Evolutionary conservation across 2,329 filamentous ascomycete genomes (phyloP).

Genomic region (Arthrobotrys sphaeroides): DNA sequence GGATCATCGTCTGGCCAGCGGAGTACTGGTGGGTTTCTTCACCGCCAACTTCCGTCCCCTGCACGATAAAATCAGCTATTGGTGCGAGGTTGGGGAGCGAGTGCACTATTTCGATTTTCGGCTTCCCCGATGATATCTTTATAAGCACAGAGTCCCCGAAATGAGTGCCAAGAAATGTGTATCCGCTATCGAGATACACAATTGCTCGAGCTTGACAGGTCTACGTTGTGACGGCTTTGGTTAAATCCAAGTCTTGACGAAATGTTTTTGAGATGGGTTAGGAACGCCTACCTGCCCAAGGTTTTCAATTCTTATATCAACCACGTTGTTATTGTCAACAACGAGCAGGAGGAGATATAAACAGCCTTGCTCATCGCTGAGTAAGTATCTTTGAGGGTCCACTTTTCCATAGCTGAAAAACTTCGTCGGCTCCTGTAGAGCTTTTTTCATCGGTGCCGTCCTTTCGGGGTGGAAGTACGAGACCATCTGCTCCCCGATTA

Average conservation of each 20-base stretch:
- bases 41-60: conserved; percentile 91
- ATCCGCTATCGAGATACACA: conserved; percentile 77
- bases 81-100: conserved; percentile 85
- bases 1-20: conserved; percentile 90
- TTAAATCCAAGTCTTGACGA: not conserved
- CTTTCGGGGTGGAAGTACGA: conserved; percentile 71
- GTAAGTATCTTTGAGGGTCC: conserved; percentile 81
- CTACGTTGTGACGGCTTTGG: not conserved
- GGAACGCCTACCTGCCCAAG: conserved; percentile 65
- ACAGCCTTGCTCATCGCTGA: conserved; percentile 89
- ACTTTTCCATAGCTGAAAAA: conserved; percentile 92
- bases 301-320: conserved; percentile 74
- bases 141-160: conserved; percentile 91
- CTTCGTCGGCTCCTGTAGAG: conserved; percentile 77
- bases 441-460: conserved; percentile 72
- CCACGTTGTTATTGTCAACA: conserved; percentile 72
- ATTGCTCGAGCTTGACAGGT: conserved; percentile 61
- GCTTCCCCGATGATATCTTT: conserved; percentile 67
- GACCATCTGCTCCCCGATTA: conserved; percentile 81
- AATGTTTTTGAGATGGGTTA: not conserved
- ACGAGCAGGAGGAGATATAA: conserved; percentile 85
- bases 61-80: conserved; percentile 90
- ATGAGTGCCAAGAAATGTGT: conserved; percentile 89
- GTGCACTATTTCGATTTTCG: conserved; percentile 73
- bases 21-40: conserved; percentile 82